phyloP scores from a whole-genome alignment of 2,329 filamentous ascomycete genomes.

The Scytalidium sp. region DNA sequence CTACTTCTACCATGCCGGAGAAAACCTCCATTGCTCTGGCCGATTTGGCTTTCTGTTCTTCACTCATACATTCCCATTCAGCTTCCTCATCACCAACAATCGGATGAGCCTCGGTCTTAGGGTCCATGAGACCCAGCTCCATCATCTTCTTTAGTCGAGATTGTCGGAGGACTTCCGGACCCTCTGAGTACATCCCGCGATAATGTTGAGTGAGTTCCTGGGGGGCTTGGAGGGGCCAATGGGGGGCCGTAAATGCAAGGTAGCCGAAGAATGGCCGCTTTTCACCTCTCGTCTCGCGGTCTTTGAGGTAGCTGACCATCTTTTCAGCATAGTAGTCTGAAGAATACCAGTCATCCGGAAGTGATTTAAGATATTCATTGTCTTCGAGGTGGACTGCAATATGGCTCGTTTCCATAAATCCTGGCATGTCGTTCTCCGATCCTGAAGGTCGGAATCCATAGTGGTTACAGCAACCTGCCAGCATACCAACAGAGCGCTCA shows the following conservation, averaged over 20 bases:
- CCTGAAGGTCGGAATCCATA: constrained; percentile 33
- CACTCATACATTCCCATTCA: constrained; percentile 36
- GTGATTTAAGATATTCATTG: constrained; percentile 24
- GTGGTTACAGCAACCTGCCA: constrained; percentile 48
- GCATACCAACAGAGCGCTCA: constrained; percentile 46
- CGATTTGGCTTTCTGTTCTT: constrained; percentile 36
- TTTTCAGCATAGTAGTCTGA: constrained; percentile 10
- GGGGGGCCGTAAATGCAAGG: constrained; percentile 48
- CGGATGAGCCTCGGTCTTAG: constrained; percentile 12
- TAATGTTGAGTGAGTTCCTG: constrained; percentile 30
- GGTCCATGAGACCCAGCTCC: constrained; percentile 37
- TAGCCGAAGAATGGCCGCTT: constrained; percentile 44
- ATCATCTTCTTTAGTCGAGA: constrained; percentile 53
- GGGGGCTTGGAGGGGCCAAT: constrained; percentile 51
- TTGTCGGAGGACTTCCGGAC: constrained; percentile 51
- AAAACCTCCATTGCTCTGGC: constrained; percentile 46
- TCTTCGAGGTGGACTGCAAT: constrained; percentile 26
- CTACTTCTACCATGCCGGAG: constrained; percentile 44
- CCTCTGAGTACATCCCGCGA: constrained; percentile 49
- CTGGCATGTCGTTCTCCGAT: constrained; percentile 21
- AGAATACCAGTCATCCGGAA: constrained; percentile 14
- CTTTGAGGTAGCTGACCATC: constrained; percentile 11
- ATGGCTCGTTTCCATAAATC: constrained; percentile 36
- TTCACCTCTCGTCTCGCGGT: constrained; percentile 14
- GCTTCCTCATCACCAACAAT: constrained; percentile 23